A percentile compares a stretch with the other conserved stretches of the same genome.
phyloP scores from a whole-genome alignment of 768 basidiomycete genomes.

The Phanerodontia chrysosporium region DNA sequence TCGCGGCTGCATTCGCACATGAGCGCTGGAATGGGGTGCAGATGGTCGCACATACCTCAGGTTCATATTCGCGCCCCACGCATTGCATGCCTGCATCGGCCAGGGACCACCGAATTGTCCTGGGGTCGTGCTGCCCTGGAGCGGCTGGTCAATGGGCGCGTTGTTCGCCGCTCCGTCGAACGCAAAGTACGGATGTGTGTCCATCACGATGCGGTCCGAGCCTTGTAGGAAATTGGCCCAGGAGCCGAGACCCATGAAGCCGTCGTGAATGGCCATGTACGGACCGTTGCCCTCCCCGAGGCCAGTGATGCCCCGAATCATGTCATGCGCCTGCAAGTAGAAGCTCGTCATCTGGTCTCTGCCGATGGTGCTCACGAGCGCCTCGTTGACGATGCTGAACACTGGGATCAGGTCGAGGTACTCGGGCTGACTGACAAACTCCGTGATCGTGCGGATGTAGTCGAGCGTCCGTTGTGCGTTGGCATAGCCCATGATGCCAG shows the following conservation, averaged over 20 bases:
- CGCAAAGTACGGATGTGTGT: constrained; percentile 44
- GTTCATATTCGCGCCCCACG: constrained; percentile 43
- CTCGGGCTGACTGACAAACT: constrained; percentile 75
- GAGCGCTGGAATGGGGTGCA: neutral
- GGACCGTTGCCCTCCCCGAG: constrained; percentile 59
- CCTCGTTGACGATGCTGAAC: constrained; percentile 66
- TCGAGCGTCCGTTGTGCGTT: constrained; percentile 79
- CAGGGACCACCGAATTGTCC: constrained; percentile 23
- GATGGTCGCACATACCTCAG: constrained; percentile 29
- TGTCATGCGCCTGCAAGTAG: constrained; percentile 54
- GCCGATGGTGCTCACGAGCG: constrained; percentile 50
- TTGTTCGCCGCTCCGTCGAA: constrained; percentile 28
- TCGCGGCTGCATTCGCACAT: constrained; percentile 28
- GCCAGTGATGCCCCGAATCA: constrained; percentile 72
- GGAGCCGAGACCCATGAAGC: constrained; percentile 44
- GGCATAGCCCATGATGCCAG: constrained; percentile 79
- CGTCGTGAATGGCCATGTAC: constrained; percentile 49
- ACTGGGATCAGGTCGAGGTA: constrained; percentile 59
- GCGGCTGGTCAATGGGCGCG: constrained; percentile 39
- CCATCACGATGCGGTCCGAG: constrained; percentile 39
- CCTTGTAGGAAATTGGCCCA: constrained; percentile 37
- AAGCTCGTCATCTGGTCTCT: constrained; percentile 49
- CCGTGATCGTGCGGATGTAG: constrained; percentile 68
- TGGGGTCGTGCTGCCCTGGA: constrained; percentile 27
- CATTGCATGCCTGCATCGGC: constrained; percentile 35